A percentile compares a stretch with the other conserved stretches of the same genome.
phyloP scores from a whole-genome alignment of 768 basidiomycete genomes.

The Agaricus blazei region DNA sequence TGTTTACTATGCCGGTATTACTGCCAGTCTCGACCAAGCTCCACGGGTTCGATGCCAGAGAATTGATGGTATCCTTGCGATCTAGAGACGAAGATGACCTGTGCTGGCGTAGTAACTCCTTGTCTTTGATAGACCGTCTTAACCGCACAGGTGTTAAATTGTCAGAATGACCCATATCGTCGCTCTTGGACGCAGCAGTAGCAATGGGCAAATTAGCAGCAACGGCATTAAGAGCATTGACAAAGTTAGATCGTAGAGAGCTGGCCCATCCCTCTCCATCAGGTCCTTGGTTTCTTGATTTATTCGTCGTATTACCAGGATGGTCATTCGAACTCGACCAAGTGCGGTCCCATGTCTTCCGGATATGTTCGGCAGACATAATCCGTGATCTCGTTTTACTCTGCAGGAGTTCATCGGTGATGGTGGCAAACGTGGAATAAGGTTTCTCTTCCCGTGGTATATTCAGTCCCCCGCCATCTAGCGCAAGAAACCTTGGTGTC shows the following conservation, averaged over 20 bases:
- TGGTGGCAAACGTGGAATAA: background rate
- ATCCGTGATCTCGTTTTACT: conserved; percentile 14
- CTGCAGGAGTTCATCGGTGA: conserved; percentile 17
- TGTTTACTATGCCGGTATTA: conserved; percentile 32
- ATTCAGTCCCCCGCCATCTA: conserved; percentile 24
- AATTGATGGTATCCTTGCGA: conserved; percentile 11
- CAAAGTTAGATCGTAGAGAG: conserved; percentile 37
- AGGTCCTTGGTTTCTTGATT: background rate
- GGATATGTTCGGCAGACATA: conserved; percentile 14
- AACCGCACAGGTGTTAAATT: conserved; percentile 20
- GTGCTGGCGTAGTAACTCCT: conserved; percentile 12
- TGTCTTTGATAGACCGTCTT: conserved; percentile 14
- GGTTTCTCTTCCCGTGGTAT: conserved; percentile 24
- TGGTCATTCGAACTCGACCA: background rate
- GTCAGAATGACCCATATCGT: conserved; percentile 8
- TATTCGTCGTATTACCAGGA: background rate
- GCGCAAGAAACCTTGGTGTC: conserved; percentile 26
- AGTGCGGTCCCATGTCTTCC: conserved; percentile 8
- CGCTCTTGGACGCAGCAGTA: background rate
- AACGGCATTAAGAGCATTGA: conserved; percentile 45
- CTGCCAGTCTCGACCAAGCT: conserved; percentile 35
- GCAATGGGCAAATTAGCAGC: conserved; percentile 32
- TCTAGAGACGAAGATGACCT: background rate
- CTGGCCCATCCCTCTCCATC: conserved; percentile 34
- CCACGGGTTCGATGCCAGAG: conserved; percentile 25